phyloP scores from a whole-genome alignment of 2,329 filamentous ascomycete species.

The Podosphaera xanthii region DNA sequence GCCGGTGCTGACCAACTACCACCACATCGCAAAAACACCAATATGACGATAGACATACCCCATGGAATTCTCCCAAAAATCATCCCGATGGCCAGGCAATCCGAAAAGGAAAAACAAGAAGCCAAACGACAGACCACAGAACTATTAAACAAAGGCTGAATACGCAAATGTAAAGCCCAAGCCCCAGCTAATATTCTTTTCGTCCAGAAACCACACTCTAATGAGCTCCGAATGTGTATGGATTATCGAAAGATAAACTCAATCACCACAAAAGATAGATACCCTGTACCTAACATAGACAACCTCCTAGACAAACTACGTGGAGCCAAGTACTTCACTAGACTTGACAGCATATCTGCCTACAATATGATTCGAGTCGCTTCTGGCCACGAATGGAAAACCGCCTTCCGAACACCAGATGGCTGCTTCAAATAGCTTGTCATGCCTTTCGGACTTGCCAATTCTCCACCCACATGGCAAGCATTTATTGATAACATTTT shows the following conservation, averaged over 20 bases:
- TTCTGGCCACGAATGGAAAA: not conserved
- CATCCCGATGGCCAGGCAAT: not conserved
- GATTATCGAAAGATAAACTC: too few species aligned
- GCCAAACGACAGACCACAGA: too few species aligned
- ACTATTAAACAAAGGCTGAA: too few species aligned
- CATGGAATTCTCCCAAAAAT: not conserved
- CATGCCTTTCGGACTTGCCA: slow-evolving; percentile 2
- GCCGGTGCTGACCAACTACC: not conserved
- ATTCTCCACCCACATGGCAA: slow-evolving; percentile 1
- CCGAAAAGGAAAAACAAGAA: not conserved
- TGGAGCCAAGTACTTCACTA: too few species aligned
- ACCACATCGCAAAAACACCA: not conserved
- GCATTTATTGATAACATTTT: not conserved
- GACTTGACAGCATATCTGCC: not conserved
- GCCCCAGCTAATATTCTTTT: too few species aligned
- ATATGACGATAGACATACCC: not conserved
- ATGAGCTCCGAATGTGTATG: too few species aligned
- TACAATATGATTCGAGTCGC: slow-evolving; percentile 1
- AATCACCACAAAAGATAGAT: too few species aligned
- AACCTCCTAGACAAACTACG: not conserved
- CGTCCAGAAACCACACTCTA: too few species aligned
- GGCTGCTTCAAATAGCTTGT: slow-evolving; percentile 1
- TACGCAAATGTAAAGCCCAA: too few species aligned
- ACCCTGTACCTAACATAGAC: too few species aligned
- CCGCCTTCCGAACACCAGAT: not conserved